These are phyloP conservation scores for Andrographis paniculata DNA, from an alignment of 305 asterid species.

Conservation along the genomic window DNA sequence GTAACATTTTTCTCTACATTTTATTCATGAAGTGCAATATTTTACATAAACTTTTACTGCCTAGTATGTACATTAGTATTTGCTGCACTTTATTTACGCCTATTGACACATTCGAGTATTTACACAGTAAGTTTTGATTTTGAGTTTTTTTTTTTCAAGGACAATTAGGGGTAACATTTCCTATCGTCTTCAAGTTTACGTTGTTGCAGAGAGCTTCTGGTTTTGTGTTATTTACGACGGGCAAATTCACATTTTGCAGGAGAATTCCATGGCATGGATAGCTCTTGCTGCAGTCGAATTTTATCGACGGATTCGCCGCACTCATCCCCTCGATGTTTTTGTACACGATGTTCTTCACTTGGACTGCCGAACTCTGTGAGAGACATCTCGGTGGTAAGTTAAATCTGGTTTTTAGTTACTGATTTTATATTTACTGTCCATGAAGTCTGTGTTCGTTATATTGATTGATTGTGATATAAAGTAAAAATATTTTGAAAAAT, in stretches of 20 bases:
- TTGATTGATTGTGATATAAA: too few species aligned
- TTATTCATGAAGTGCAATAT: too few species aligned
- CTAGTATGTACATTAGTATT: background rate
- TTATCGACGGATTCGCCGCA: constrained; percentile 36
- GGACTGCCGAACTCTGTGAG: constrained; percentile 44
- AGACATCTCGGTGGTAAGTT: background rate
- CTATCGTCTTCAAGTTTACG: constrained; percentile 25
- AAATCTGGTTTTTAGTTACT: background rate
- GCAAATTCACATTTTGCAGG: constrained; percentile 46
- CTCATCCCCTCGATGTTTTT: constrained; percentile 64
- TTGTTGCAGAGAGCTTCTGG: constrained; percentile 46
- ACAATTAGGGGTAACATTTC: constrained; percentile 47
- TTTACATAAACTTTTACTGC: background rate
- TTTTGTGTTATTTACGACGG: constrained; percentile 15
- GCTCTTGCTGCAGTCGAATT: constrained; percentile 46
- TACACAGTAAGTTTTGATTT: too few species aligned
- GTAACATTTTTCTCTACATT: too few species aligned
- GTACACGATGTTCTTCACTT: constrained; percentile 45
- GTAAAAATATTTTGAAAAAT: too few species aligned
- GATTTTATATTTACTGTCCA: too few species aligned
- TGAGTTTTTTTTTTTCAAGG: too few species aligned
- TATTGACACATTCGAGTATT: too few species aligned
- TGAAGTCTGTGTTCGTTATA: too few species aligned
- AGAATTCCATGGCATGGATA: constrained; percentile 54
- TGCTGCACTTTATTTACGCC: background rate